Evolutionary conservation across 2,329 filamentous ascomycete genomes (phyloP).

Genomic region (Apiospora aurea): DNA sequence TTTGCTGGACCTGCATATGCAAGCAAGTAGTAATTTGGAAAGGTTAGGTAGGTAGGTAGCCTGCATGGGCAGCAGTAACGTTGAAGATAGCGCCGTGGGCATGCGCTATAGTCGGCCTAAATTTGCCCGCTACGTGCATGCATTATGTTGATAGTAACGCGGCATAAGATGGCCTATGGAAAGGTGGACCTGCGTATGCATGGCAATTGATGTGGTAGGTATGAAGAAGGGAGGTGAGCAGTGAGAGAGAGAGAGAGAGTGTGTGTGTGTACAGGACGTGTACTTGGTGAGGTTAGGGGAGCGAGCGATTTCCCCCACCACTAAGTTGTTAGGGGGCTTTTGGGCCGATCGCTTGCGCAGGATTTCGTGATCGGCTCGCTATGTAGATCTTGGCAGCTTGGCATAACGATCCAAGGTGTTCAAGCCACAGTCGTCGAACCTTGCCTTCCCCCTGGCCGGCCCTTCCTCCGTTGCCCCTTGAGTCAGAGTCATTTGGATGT

Average conservation of each 20-base stretch:
- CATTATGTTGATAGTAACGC: background rate
- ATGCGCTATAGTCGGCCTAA: constrained; percentile 14
- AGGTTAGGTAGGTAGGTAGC: background rate
- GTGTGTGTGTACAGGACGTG: constrained; percentile 5
- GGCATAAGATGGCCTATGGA: constrained; percentile 19
- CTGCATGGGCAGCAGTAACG: constrained; percentile 13
- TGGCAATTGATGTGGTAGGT: constrained; percentile 6
- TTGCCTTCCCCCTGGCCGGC: background rate
- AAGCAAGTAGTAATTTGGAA: constrained; percentile 13
- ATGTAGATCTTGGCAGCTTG: constrained; percentile 18
- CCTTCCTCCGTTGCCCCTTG: background rate
- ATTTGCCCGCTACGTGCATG: background rate
- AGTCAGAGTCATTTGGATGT: background rate
- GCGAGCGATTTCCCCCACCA: background rate
- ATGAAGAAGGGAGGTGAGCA: background rate
- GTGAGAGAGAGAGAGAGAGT: too few relatives aligned
- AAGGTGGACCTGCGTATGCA: constrained; percentile 9
- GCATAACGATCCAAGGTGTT: background rate
- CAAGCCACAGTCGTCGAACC: constrained; percentile 16
- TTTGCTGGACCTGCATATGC: constrained; percentile 20
- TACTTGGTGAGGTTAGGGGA: background rate
- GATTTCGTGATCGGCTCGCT: constrained; percentile 16
- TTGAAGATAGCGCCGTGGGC: constrained; percentile 10
- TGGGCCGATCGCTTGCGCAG: constrained; percentile 2
- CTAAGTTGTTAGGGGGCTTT: constrained; percentile 1